Percentiles rank a stretch among this genome's conserved stretches.
phyloP scores from a whole-genome alignment of 2,329 filamentous ascomycete genomes.

The Calonectria pteridis region DNA sequence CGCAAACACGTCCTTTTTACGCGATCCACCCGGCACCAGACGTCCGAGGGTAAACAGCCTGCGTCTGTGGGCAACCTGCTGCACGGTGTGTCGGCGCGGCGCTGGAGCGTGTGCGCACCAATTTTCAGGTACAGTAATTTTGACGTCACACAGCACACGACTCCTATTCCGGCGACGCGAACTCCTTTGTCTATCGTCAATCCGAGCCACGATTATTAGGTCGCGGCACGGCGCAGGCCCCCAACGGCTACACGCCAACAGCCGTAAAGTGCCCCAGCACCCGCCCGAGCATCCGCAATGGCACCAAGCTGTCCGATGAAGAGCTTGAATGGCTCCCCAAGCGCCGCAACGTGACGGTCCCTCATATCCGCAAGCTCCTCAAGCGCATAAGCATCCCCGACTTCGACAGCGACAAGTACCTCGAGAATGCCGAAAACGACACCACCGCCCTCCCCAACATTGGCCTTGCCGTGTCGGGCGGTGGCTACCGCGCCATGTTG shows the following conservation, averaged over 20 bases:
- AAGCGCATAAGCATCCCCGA: constrained; percentile 78
- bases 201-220: constrained; percentile 31
- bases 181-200: constrained; percentile 26
- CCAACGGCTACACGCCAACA: constrained; percentile 76
- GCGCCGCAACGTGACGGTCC: constrained; percentile 79
- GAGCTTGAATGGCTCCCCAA: constrained; percentile 81
- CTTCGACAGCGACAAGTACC: constrained; percentile 82
- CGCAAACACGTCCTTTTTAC: neutral
- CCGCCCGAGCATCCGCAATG: constrained; percentile 79
- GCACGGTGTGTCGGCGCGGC: neutral
- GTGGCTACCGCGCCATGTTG: constrained; percentile 88
- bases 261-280: constrained; percentile 75
- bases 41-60: neutral
- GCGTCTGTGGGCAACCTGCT: neutral
- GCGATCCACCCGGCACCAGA: neutral
- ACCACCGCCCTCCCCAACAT: constrained; percentile 65
- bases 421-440: constrained; percentile 57
- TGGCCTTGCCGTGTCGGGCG: constrained; percentile 83
- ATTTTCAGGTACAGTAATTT: constrained; percentile 6
- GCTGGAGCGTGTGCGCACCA: constrained; percentile 11
- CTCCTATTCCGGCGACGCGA: constrained; percentile 27
- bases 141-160: constrained; percentile 36
- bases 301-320: constrained; percentile 68
- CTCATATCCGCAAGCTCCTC: constrained; percentile 82
- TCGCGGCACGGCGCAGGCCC: constrained; percentile 49